phyloP scores from a whole-genome alignment of 495 filamentous ascomycete species.

The Amphirosellinia nigrospora region DNA sequence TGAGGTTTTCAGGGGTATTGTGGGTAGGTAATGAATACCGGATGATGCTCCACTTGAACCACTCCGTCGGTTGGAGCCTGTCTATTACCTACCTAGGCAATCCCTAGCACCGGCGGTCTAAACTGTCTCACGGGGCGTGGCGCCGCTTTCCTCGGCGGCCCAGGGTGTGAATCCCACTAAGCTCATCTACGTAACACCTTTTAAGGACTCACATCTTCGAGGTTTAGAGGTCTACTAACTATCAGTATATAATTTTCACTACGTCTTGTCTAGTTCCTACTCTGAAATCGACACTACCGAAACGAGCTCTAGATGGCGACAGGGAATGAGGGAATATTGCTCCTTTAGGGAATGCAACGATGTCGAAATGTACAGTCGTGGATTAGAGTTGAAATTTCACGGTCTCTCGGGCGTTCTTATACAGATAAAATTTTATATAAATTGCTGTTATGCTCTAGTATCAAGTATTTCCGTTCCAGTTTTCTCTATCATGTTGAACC shows the following conservation, averaged over 20 bases:
- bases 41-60: conserved; percentile 46
- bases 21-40: conserved; percentile 30
- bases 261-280: neutral
- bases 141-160: neutral
- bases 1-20: conserved; percentile 35
- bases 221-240: too few relatives aligned
- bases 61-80: conserved; percentile 50
- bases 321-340: too few relatives aligned
- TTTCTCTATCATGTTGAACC: conserved; percentile 51
- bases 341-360: neutral
- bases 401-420: neutral
- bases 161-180: neutral
- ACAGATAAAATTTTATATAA: neutral
- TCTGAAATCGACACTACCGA: too few relatives aligned
- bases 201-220: neutral
- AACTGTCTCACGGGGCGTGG: neutral
- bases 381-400: too few relatives aligned
- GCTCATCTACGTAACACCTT: neutral
- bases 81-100: neutral
- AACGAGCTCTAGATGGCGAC: neutral
- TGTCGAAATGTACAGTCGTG: neutral
- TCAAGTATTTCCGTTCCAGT: neutral
- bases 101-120: neutral
- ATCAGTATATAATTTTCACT: neutral
- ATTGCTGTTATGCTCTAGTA: conserved; percentile 36